phyloP scores from a whole-genome alignment of 768 basidiomycete genomes.

The Boletus bicolor region DNA sequence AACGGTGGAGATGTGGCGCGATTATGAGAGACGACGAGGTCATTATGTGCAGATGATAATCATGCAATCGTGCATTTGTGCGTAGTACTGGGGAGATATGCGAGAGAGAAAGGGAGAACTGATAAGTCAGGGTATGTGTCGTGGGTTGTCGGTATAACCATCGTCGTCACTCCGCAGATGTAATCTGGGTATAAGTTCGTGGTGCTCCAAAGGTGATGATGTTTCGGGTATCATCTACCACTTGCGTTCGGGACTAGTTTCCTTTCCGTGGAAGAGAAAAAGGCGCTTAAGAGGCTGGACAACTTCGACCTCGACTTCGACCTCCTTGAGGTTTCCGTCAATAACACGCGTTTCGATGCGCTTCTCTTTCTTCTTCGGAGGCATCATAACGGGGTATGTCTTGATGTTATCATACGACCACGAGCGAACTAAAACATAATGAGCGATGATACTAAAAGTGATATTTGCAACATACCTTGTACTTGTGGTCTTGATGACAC shows the following conservation, averaged over 20 bases:
- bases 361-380: slow-evolving; percentile 53
- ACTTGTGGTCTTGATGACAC: slow-evolving; percentile 39
- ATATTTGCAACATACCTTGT: slow-evolving; percentile 45
- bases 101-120: slow-evolving; percentile 8
- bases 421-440: slow-evolving; percentile 49
- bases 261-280: slow-evolving; percentile 63
- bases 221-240: slow-evolving; percentile 21
- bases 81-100: slow-evolving; percentile 23
- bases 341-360: slow-evolving; percentile 47
- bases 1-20: slow-evolving; percentile 26
- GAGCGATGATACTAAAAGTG: slow-evolving; percentile 4
- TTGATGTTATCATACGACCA: slow-evolving; percentile 76
- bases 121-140: slow-evolving; percentile 39
- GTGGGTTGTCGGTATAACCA: slow-evolving; percentile 32
- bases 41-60: slow-evolving; percentile 28
- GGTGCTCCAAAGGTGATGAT: slow-evolving; percentile 10
- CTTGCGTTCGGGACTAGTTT: slow-evolving; percentile 28
- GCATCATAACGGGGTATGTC: slow-evolving; percentile 56
- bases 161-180: slow-evolving; percentile 26
- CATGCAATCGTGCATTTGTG: slow-evolving; percentile 25
- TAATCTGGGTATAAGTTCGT: slow-evolving; percentile 30
- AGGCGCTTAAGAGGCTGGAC: slow-evolving; percentile 56
- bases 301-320: slow-evolving; percentile 54
- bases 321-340: slow-evolving; percentile 48
- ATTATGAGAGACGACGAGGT: slow-evolving; percentile 32